These are phyloP conservation scores for Lasiosphaeris hirsuta DNA, from an alignment of 495 filamentous ascomycete species.

Conservation along the genomic window DNA sequence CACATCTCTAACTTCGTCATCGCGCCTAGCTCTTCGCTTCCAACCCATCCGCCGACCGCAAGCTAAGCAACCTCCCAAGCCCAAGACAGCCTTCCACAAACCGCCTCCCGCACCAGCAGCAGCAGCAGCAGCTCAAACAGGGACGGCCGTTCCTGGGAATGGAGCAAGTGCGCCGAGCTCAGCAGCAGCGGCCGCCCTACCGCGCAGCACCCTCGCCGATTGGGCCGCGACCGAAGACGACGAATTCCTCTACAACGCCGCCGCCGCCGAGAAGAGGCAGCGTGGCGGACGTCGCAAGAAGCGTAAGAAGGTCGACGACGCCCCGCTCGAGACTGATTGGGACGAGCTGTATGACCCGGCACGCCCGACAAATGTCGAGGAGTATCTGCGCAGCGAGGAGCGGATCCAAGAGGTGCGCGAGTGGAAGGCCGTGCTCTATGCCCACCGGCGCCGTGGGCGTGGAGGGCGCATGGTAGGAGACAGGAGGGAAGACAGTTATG, in stretches of 20 bases:
- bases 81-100: conserved; percentile 58
- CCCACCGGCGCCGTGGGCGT: conserved; percentile 53
- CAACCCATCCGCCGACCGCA: conserved; percentile 75
- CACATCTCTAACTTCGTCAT: not conserved
- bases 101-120: conserved; percentile 22
- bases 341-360: conserved; percentile 89
- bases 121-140: conserved; percentile 5
- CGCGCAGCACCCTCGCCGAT: conserved; percentile 70
- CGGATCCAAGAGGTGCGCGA: conserved; percentile 73
- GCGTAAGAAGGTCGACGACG: conserved; percentile 74
- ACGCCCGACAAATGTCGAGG: conserved; percentile 78
- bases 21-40: conserved; percentile 72
- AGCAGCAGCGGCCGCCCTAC: conserved; percentile 48
- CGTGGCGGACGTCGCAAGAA: conserved; percentile 79
- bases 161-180: conserved; percentile 5
- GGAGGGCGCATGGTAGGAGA: too few relatives aligned
- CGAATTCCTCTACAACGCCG: conserved; percentile 51
- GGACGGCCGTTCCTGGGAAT: not conserved
- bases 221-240: conserved; percentile 72
- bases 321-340: conserved; percentile 70
- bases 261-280: conserved; percentile 57
- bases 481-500: conserved; percentile 46
- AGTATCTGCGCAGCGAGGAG: conserved; percentile 85
- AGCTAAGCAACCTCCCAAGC: conserved; percentile 62
- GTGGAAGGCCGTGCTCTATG: conserved; percentile 84